These are phyloP conservation scores for Trichoderma oligosporum DNA, from an alignment of 2,329 filamentous ascomycete species.

Conservation along the genomic window DNA sequence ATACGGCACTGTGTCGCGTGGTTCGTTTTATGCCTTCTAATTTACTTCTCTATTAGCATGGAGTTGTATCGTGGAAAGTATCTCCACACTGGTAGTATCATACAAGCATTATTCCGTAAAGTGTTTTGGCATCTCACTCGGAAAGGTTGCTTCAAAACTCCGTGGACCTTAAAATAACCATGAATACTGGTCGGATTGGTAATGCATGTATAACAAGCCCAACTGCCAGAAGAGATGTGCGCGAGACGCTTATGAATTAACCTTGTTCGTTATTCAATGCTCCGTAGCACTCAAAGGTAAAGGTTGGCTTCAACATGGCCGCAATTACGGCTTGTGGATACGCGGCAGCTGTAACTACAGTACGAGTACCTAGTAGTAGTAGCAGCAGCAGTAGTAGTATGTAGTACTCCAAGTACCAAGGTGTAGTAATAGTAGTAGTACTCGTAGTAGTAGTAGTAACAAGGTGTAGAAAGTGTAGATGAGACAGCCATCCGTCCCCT, in stretches of 20 bases:
- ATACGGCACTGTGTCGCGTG: conserved; percentile 11
- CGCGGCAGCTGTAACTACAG: conserved; percentile 3
- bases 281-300: background rate
- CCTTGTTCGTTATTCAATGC: too few relatives aligned
- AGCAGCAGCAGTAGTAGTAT: background rate
- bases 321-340: conserved; percentile 12
- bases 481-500: too few relatives aligned
- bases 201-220: background rate
- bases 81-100: too few relatives aligned
- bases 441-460: too few relatives aligned
- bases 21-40: background rate
- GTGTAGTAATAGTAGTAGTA: too few relatives aligned
- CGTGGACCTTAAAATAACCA: background rate
- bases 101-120: too few relatives aligned
- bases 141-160: background rate
- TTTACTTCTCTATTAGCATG: background rate
- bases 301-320: background rate
- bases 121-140: background rate
- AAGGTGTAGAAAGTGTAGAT: too few relatives aligned
- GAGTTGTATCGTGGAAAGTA: too few relatives aligned
- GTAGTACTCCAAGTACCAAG: too few relatives aligned
- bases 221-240: background rate
- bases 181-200: conserved; percentile 1
- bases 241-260: too few relatives aligned
- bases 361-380: background rate